Base-by-base conservation (phyloP, 116 monocot species). In the Iris pallida region DNA sequence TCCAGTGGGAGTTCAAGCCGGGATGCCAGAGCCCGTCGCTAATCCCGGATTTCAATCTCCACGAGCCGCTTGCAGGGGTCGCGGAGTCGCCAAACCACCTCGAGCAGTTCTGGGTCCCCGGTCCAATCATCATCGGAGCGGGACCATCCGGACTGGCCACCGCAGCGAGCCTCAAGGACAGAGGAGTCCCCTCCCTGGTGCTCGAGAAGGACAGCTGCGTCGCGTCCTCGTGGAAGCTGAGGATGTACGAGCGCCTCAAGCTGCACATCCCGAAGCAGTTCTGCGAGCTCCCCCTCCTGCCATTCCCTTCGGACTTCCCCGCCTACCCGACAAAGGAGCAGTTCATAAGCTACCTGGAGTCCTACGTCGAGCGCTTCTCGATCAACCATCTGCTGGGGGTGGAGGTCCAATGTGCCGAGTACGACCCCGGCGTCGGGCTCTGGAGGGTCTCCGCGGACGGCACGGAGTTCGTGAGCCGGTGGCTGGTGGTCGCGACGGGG, bases 251-350 rank as follows among this genome's bases (percentile, higher is more conserved):
- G 57, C 68, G 81, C 48, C 75, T 92, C 16, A 79, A 68, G 59
- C 83, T 92, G 30, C 92, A 92, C 59, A 83, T 92, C 16, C 92
- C 92, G 7, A 88, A 86, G 73, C 78, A 83, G 15, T 86, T 79
- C 53, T 92, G 88, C 45, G 81, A 88, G 73, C 83, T 92, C 14
- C 92, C 92, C 4, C 68, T 81, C 48, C 63, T 86, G 78, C 72
- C 73, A 5, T 92, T 92, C 68, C 92, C 92, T 0, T 20, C 55
- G 0, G 66, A 76, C 13, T 83, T 88, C 60, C 92, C 92, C 0
- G 76, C 73, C 0, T 92, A 92, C 71, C 92, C 92, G 6, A 81
- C 83, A 2, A 81, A 68, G 43, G 68, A 83, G 63, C 92, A 92
- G 77, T 92, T 92, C 81, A 75, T 88, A 6, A 75, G 61, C 75